Evolutionary conservation across 2,329 filamentous ascomycete species (phyloP), one percentile per base, ranked within the genome.

Genomic region (Penicillium sp.): DNA sequence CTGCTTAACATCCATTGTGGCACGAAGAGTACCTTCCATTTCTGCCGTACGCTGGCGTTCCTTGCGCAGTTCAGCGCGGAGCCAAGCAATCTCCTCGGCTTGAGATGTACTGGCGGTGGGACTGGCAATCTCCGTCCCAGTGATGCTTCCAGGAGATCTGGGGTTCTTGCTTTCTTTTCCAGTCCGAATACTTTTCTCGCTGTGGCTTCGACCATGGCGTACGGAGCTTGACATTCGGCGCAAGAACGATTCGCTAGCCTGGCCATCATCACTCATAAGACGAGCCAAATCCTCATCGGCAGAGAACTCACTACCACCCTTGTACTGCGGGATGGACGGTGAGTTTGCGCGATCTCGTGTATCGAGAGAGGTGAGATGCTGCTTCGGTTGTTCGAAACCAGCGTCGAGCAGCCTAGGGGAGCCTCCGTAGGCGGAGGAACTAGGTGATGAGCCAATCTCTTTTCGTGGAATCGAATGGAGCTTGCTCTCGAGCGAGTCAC

Each of bases 201-300:
- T 96, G 70, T 86, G 89, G 68, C 89, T 96, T 58, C 94, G 87
- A 48, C 91, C 91, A 71, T 97, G 94, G 57, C 91, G 89, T 51
- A 96, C 91, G 45, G 90, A 92, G 68, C 96, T 96, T 7, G 94
- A 97, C 36, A 96, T 89, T 46, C 90, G 85, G 51, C 90, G 88
- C 56, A 97, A 77, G 54, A 96, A 88, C 1, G 89, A 92, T 24
- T 89, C 86, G 28, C 85, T 87, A 39, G 81, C 79, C 62, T 72
- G 58, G 18, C 39, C 13, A 54, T 92, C 90, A 18, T 84, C 86
- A 36, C 85, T 88, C 53, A 96, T 79, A 51, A 96, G 92, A 51
- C 92, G 87, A 48, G 89, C 88, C 84, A 96, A 90, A 67, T 97
- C 94, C 70, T 96, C 92, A 59, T 97, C 92, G 86, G 96, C 85